phyloP scores from a whole-genome alignment of 116 monocot species.

The Phalaenopsis hybrid region DNA sequence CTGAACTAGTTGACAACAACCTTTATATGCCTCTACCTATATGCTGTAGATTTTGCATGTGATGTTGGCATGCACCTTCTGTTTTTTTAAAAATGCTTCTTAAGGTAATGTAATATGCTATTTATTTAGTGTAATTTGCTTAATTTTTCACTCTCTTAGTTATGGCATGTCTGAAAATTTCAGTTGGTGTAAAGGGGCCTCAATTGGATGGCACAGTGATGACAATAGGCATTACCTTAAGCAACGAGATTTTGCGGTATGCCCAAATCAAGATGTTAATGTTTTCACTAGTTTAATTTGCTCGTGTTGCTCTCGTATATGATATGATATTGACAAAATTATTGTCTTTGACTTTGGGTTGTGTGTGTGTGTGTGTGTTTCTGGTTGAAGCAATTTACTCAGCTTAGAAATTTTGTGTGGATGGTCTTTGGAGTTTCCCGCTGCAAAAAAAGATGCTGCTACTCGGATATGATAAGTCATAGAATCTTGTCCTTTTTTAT shows the following conservation, averaged over 20 bases:
- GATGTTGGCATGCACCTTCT: background rate
- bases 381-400: background rate
- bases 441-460: background rate
- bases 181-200: slow-evolving; percentile 89
- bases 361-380: too few species aligned
- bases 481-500: background rate
- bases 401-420: background rate
- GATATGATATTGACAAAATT: background rate
- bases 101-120: background rate
- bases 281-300: background rate
- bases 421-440: background rate
- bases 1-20: background rate
- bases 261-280: background rate
- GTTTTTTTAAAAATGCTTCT: background rate
- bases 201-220: slow-evolving; percentile 94
- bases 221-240: slow-evolving; percentile 87
- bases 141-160: background rate
- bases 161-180: slow-evolving; percentile 5
- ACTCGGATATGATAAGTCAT: background rate
- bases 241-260: slow-evolving; percentile 82
- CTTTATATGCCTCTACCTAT: background rate
- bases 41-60: background rate
- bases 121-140: background rate
- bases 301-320: background rate
- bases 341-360: background rate